Evolutionary conservation across 164 flowering plant genomes (phyloP).

Genomic region (Stephania japonica): DNA sequence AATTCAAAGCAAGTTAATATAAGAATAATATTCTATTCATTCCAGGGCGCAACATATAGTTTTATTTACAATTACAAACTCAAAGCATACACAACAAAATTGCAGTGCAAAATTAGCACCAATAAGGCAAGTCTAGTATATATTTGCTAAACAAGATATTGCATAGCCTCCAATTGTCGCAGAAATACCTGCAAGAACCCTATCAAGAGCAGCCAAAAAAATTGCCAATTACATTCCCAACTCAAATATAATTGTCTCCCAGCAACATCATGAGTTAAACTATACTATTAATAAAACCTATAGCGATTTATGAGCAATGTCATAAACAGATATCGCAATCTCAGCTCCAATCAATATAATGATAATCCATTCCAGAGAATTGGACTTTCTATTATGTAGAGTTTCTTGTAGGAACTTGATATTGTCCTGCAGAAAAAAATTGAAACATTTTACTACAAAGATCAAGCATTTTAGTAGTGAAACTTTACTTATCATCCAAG

Average conservation of each 20-base stretch:
- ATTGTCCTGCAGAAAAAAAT: constrained; percentile 63
- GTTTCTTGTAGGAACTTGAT: constrained; percentile 87
- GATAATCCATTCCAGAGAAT: constrained; percentile 86
- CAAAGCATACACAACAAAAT: no score
- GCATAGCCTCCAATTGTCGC: background rate
- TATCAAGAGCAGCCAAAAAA: constrained; percentile 5
- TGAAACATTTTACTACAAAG: constrained; percentile 8
- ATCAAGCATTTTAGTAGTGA: background rate
- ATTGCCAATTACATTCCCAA: background rate
- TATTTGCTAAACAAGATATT: background rate
- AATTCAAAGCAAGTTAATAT: no score
- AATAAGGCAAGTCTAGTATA: background rate
- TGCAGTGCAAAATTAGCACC: no score
- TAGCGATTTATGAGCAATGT: constrained; percentile 47
- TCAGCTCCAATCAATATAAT: constrained; percentile 76
- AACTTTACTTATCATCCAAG: background rate
- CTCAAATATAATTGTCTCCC: constrained; percentile 1
- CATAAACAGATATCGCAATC: constrained; percentile 69
- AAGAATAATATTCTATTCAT: no score
- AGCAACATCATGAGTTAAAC: background rate
- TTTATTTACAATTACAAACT: no score
- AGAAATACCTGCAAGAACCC: background rate
- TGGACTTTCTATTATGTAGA: constrained; percentile 90
- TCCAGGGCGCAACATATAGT: no score
- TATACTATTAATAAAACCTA: background rate